Conservation (phyloP, 2,329 filamentous ascomycete species). For the Penicillium oxalicum region DNA sequence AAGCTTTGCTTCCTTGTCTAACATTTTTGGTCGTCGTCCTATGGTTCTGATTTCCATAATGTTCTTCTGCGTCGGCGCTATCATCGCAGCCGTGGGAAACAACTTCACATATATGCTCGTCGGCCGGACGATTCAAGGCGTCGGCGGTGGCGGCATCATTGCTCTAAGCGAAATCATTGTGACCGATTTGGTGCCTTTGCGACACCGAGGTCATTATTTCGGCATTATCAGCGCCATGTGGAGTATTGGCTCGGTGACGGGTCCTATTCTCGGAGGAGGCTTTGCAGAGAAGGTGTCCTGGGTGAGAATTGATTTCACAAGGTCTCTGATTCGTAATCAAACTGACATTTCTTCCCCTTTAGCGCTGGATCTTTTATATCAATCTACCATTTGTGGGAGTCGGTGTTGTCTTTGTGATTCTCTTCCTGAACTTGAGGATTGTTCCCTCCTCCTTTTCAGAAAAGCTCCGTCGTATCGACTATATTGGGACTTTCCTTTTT, state of each 20-base stretch:
- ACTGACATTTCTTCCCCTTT: not conserved
- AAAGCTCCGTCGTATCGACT: conserved; percentile 56
- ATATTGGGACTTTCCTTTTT: conserved; percentile 57
- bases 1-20: conserved; percentile 42
- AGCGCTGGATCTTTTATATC: conserved; percentile 36
- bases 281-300: conserved; percentile 37
- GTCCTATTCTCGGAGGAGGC: conserved; percentile 39
- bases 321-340: no score
- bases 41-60: conserved; percentile 36
- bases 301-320: conserved; percentile 20
- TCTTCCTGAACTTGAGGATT: conserved; percentile 51
- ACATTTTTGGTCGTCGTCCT: conserved; percentile 44
- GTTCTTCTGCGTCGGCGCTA: conserved; percentile 42
- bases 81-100: conserved; percentile 39
- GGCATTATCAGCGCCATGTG: conserved; percentile 38
- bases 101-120: conserved; percentile 43
- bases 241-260: conserved; percentile 36
- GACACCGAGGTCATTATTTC: conserved; percentile 36
- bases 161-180: conserved; percentile 40
- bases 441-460: conserved; percentile 42
- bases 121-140: conserved; percentile 41
- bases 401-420: conserved; percentile 22
- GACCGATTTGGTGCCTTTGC: conserved; percentile 41
- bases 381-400: conserved; percentile 33
- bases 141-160: conserved; percentile 43